Base-by-base conservation (phyloP, 352 stramenopile genomes). In the Phytophthora colocasiae region DNA sequence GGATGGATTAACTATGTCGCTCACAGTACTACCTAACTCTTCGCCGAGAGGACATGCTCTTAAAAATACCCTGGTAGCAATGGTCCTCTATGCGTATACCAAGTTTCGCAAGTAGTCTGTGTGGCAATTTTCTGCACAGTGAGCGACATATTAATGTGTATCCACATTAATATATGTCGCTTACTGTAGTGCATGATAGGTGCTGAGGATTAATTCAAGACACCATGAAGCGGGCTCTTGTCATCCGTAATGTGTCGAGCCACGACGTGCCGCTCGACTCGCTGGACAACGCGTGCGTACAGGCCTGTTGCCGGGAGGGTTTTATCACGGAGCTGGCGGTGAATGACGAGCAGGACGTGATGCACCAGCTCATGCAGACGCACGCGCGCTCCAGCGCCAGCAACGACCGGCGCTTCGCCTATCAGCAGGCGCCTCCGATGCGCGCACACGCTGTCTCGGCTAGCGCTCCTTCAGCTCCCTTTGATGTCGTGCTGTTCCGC, bases 171-270 rank as follows among this genome's bases (percentile, higher is more conserved):
- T 1, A 19, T 19, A 19, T 19, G 19, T 19, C 19, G 19, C 19
- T 19, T 19, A 19, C 19, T 19, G 19, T 19, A 19, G 19, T 1
- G 19, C 19, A 19, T 1, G 19, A 19, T 19, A 19, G 19, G 19
- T 19, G 19, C 19, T 1, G 19, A 19, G 19, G 19, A 19, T n/a
- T n/a, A n/a, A n/a, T 19, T 19, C 19, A 19, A 19, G 22, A 22
- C 6, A 31, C 27, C 4, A 93, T 93, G 85, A 93, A 93, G 80
- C 80, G 83, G 6, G 85, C 78, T 58, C 72, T 93, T 7, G 80
- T 93, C 69, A 90, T 93, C 68, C 83, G 85, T 57, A 90, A 91
- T 57, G 83, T 91, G 36, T 71, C 81, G 55, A 89, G 77, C 64
- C 78, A 89, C 55, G 80, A 91, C 55, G 78, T 91, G 63, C 85